Evolutionary conservation across 371 early-diverging fungal genomes (phyloP).

Genomic region (Rozella allomycis): DNA sequence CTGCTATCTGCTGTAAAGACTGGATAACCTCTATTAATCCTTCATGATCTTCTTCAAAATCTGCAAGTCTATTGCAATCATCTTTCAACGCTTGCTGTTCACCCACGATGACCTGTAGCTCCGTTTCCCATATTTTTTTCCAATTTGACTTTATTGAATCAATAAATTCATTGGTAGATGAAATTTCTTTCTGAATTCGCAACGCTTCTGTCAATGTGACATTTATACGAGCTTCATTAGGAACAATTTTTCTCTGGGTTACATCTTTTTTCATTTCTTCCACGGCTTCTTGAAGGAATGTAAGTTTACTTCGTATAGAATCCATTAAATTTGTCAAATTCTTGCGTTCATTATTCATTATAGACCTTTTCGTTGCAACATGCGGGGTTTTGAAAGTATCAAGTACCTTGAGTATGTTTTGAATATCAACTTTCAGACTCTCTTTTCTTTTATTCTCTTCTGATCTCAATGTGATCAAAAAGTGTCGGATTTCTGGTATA

Average conservation of each 20-base stretch:
- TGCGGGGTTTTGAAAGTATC: no score
- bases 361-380: no score
- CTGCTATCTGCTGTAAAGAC: conserved; percentile 33
- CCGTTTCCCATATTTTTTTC: conserved; percentile 59
- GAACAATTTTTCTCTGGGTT: conserved; percentile 40
- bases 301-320: no score
- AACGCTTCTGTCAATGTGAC: conserved; percentile 25
- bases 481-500: no score
- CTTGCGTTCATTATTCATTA: no score
- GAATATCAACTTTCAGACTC: no score
- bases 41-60: conserved; percentile 37
- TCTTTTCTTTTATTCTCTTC: no score
- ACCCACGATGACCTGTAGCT: conserved; percentile 47
- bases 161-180: conserved; percentile 26
- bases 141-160: conserved; percentile 34
- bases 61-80: conserved; percentile 36
- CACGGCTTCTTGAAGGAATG: conserved; percentile 40
- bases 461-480: no score
- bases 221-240: conserved; percentile 26
- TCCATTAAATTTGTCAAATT: no score
- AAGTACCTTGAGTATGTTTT: no score
- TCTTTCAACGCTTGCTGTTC: conserved; percentile 56
- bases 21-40: conserved; percentile 28
- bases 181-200: conserved; percentile 18
- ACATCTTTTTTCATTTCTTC: conserved; percentile 54